phyloP scores from a whole-genome alignment of 441 rosid genomes.

The Populus hybrid region DNA sequence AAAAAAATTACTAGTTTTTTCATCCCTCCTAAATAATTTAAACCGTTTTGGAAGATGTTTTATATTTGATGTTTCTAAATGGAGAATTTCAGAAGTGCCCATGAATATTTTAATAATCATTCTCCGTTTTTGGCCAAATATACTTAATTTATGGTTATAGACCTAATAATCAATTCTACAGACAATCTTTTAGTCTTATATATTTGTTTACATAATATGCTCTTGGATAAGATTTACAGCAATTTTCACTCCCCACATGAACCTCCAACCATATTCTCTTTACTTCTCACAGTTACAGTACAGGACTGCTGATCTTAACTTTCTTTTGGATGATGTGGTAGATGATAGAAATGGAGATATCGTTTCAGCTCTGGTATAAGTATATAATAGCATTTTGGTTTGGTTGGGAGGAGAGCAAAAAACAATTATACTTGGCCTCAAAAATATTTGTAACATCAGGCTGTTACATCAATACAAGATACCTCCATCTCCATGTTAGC shows the following conservation, averaged over 20 bases:
- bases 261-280: neutral
- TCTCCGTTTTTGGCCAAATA: neutral
- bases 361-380: neutral
- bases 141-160: no score
- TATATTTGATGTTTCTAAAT: neutral
- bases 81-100: neutral
- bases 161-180: neutral
- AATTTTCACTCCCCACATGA: neutral
- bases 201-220: neutral
- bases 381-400: no score
- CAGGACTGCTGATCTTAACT: neutral
- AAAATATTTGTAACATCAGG: neutral
- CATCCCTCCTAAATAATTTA: neutral
- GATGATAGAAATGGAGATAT: neutral
- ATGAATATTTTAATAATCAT: neutral
- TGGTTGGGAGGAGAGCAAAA: neutral
- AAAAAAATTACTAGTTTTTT: neutral
- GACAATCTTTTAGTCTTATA: neutral
- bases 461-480: neutral
- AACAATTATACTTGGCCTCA: neutral
- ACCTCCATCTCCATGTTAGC: neutral
- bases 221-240: neutral
- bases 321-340: neutral
- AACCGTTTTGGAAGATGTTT: neutral
- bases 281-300: neutral